Evolutionary conservation across 2,329 filamentous ascomycete species (phyloP), one percentile per base, ranked within the genome.

Genomic region (Microsporum canis): DNA sequence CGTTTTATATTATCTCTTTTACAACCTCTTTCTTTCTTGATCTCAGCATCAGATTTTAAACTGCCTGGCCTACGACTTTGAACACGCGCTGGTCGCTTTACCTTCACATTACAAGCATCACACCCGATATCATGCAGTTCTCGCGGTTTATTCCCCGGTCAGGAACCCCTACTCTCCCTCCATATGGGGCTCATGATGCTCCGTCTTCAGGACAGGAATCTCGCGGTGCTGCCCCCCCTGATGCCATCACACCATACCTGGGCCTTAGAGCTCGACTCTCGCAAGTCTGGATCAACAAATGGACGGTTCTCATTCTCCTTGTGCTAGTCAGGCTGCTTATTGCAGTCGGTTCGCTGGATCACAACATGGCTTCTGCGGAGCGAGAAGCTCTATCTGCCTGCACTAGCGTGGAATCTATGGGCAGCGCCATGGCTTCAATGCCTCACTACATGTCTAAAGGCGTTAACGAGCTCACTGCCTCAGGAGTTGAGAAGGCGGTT

Each of bases 371-470:
- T 60, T 84, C 85, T 61, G 92, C 94, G 56, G 87, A 90, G 72
- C 75, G 78, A 61, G 86, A 96, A 78, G 92, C 94, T 29, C 82
- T 96, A 59, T 87, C 89, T 59, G 91, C 92, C 65, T 99, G 94
- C 74, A 90, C 86, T 62, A 88, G 88, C 72, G 92, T 97, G 56
- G 92, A 99, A 77, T 89, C 89, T 66, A 84, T 95, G 67, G 94
- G 92, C 65, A 96, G 91, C 72, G 83, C 90, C 63, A 92, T 99
- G 89, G 94, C 92, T 43, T 97, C 94, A 41, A 96, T 97, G 91
- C 94, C 94, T 61, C 88, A 96, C 75, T 97, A 96, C 76, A 86
- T 97, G 71, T 88, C 91, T 1, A 79, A 82, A 58, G 94, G 94
- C 60, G 86, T 96, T 71, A 99, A 99, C 75, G 83, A 89, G 62